Evolutionary conservation across 768 basidiomycete genomes (phyloP), one percentile per base, ranked within the genome.

Genomic region (Tricholoma furcatifolium): DNA sequence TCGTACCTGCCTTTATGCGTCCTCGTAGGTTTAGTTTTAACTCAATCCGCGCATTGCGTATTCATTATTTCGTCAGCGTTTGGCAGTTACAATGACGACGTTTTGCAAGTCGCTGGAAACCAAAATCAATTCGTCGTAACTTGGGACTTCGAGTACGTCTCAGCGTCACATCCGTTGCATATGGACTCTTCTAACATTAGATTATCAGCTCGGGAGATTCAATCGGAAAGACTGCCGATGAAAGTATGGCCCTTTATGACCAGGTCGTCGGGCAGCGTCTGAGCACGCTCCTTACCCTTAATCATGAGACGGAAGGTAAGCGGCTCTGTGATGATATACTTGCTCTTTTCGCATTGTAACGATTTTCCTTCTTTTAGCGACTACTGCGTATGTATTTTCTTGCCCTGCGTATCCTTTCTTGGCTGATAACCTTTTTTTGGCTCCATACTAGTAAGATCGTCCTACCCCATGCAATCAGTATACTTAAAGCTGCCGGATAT

Each of bases 81-180:
- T 48, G 76, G 74, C 2, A 64, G 61, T 27, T 74, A 70, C 62
- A 74, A 74, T 53, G 67, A 76, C 50, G 61, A 66, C 18, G 74
- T 74, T 8, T 58, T 65, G 9, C 52, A 66, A 11, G 69, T 65
- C 2, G 66, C 57, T 31, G 39, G 46, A 43, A 52, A 65, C 31
- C 57, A 56, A 45, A 56, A 58, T 18, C 61, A 59, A 43, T 55
- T 40, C 2, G 40, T 68, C 14, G 62, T 60, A 20, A 60, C 56
- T 38, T 69, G 69, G 65, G 61, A 64, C 47, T 68, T 65, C 17
- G 65, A 65, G 63, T 63, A 50, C 41, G 50, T 51, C 9, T 1
- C 35, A 43, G 12, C 27, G 21, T 42, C 17, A 8, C 8, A 4
- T 20, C 36, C 36, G 17, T 23, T 12, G 6, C 45, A 5, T 34